Base-by-base conservation (phyloP, 768 basidiomycete genomes). In the Mycena filopes region DNA sequence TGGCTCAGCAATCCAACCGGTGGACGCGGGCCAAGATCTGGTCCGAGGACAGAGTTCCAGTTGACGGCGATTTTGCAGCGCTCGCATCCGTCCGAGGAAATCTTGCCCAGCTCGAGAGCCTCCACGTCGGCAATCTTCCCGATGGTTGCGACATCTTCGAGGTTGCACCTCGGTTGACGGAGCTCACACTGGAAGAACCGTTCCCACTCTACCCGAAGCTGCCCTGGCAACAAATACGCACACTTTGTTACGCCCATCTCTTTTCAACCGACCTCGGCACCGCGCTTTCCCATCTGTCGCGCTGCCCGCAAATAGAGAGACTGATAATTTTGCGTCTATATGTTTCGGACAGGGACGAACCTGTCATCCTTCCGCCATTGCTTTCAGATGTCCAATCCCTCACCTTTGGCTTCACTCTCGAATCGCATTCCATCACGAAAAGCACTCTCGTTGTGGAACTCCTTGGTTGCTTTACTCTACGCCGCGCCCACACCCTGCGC, bases 1-100 rank as follows among this genome's bases (percentile, higher is more conserved):
- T 46, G 9, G 55, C 21, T 26, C 23, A 3, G 45, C 12, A 46
- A 16, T 56, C 43, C 7, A n/a, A 46, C 41, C 55, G 55, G 16
- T 56, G 55, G 55, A 20, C 33, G 55, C 15, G 23, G 2, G 55
- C 55, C 16, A 46, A 21, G 21, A 56, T 56, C 29, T 56, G 43
- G 43, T 9, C 13, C 31, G 31, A 23, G 21, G 13, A n/a, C n/a
- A n/a, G 10, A 5, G 4, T 11, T 33, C 25, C 45, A 3, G 18
- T 2, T 21, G n/a, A 31, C 31, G 3, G 29, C 6, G 28, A 13
- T 20, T n/a, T 33, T 6, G 2, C 45, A 15, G 9, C 6, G 9
- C 25, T 46, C 20, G 33, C 31, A 8, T 12, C 16, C 6, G 49
- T 18, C 13, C 31, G 45, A 36, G 54, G 28, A 20, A 33, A 45